Conservation (phyloP, 2,329 filamentous ascomycete species). For the Lecanicillium sp. region DNA sequence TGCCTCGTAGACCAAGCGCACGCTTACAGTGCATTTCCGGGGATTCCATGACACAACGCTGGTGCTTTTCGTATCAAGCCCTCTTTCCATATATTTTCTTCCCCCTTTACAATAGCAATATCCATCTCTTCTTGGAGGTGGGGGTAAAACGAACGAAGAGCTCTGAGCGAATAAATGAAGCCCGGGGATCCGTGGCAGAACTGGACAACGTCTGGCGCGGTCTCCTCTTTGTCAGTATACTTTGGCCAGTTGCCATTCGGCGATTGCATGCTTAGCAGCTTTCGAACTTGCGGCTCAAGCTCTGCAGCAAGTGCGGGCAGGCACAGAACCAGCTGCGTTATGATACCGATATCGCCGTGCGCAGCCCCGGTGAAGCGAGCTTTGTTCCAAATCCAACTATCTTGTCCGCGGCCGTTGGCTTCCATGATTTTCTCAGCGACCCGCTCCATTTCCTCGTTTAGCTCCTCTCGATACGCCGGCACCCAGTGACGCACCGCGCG, state of each 20-base stretch:
- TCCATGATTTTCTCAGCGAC: slow-evolving; percentile 54
- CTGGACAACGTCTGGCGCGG: slow-evolving; percentile 44
- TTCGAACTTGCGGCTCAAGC: slow-evolving; percentile 44
- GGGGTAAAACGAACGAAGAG: slow-evolving; percentile 49
- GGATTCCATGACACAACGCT: slow-evolving; percentile 58
- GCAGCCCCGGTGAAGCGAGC: slow-evolving; percentile 57
- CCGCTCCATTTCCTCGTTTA: slow-evolving; percentile 46
- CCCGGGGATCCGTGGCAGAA: slow-evolving; percentile 63
- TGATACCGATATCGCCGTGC: slow-evolving; percentile 62
- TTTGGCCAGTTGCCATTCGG: slow-evolving; percentile 58
- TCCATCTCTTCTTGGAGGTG: slow-evolving; percentile 45
- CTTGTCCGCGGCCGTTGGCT: slow-evolving; percentile 30
- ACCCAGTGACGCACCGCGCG: slow-evolving; percentile 54
- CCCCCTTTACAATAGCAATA: slow-evolving; percentile 40
- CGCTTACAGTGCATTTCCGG: slow-evolving; percentile 56
- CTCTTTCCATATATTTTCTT: slow-evolving; percentile 45
- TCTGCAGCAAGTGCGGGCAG: slow-evolving; percentile 44
- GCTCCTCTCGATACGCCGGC: slow-evolving; percentile 35
- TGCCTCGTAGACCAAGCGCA: too few species aligned
- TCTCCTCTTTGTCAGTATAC: slow-evolving; percentile 29
- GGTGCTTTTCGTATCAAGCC: slow-evolving; percentile 57
- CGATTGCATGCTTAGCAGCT: slow-evolving; percentile 51
- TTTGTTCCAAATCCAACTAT: slow-evolving; percentile 55
- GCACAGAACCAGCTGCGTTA: slow-evolving; percentile 59
- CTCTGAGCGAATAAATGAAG: slow-evolving; percentile 49